Base-by-base conservation (phyloP, 768 basidiomycete species). In the Mycena sanguinolenta region DNA sequence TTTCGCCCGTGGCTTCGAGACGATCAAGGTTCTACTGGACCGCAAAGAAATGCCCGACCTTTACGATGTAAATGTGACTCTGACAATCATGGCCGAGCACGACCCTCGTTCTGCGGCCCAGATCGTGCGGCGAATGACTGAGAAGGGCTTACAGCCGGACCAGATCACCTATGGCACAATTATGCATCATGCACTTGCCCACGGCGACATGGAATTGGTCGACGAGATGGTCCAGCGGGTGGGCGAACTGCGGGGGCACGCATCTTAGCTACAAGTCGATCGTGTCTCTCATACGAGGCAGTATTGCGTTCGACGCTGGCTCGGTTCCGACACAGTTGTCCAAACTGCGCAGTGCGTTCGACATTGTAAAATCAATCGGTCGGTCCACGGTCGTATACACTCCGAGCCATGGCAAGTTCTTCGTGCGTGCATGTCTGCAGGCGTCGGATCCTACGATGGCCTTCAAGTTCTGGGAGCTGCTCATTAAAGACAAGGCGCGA, bases 31-130 rank as follows among this genome's bases (percentile, higher is more conserved):
- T 63, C 75, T 92, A 42, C 75, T 88, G 46, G 71, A 77, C 27
- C 87, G 89, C 58, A 79, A 76, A 64, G 87, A 90, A 75, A 74
- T 85, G 60, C 91, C 91, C 19, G 91, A 93, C 77, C 71, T 85
- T 44, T 81, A 88, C 75, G 92, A 94, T 75, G 80, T 92, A 58
- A 92, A 92, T 74, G 87, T 94, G 58, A 85, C 84, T 46, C 82
- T 94, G 63, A 82, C 83, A 4, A 87, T 85, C 13, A 77, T 92
- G 60, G 87, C 91, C 30, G 80, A 83, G 66, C 77, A 84, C 70
- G 79, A 86, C 50, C 87, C 90, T 25, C 78, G 79, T 14, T 74
- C 74, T 19, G 92, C 89, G 1, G 81, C 79, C 25, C 73, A 69
- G 21, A 81, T 90, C 74, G 76, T 93, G n/a, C 74, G 82, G 63